Evolutionary conservation across 2,329 filamentous ascomycete genomes (phyloP), one percentile per base, ranked within the genome.

Genomic region (Paramyrothecium sp.): DNA sequence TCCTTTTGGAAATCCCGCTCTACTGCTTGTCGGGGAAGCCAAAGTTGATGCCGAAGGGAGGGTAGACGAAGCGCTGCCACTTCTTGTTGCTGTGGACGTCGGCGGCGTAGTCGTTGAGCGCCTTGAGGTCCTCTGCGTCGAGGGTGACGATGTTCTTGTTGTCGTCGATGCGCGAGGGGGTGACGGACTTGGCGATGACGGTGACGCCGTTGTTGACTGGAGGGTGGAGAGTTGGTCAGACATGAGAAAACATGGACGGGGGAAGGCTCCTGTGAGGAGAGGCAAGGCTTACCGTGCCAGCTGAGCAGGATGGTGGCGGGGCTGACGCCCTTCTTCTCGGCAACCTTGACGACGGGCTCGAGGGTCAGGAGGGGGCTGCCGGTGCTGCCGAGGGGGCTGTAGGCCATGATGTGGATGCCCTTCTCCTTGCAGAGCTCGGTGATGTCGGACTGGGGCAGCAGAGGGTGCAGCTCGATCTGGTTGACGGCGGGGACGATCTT

Each of bases 381-480:
- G 4, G 87, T 85, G 75, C 81, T 84, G 41, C 85, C 85, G 1
- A 88, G 76, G n/a, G 85, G 85, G 64, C 81, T 85, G 78, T 92
- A 92, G 17, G 89, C 89, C 62, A 90, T 87, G 68, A 91, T 75
- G 66, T 89, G 82, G 59, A 92, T 90, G 56, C 84, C 84, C 73
- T 89, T 88, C 58, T 80, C 76, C 58, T 82, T 82, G 79, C 87
- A 91, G 65, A 86, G 82, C 61, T 89, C 83, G 59, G 89, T 84
- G 59, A 92, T 85, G 60, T 91, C 86, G 64, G 89, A 82, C 75
- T 92, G 88, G 2, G 88, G 88, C 12, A 90, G 82, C 7, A 81
- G 81, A 16, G 88, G 88, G 76, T 89, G 86, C 78, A 89, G 89
- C 73, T 91, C 88, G 67, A 90, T 89, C 76, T 90, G 87, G 76